Conservation (phyloP, 2,329 filamentous ascomycete species). For the Nigrospora oryzae region DNA sequence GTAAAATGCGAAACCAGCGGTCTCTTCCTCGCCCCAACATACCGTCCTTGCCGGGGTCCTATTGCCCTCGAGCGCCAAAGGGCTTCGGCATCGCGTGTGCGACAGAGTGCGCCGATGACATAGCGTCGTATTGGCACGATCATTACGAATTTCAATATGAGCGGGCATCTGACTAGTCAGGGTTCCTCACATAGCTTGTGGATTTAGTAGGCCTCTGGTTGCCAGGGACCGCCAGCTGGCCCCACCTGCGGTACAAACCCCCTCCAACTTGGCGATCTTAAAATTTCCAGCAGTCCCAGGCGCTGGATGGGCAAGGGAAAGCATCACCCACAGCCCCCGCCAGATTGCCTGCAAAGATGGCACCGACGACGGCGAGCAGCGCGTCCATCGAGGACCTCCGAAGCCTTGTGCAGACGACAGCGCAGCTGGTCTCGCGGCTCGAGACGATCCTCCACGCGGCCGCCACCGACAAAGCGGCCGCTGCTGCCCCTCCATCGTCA, state of each 20-base stretch:
- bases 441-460: constrained; percentile 31
- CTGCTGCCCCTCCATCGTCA: constrained; percentile 8
- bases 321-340: not conserved
- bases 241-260: not conserved
- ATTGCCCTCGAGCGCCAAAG: no score
- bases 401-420: constrained; percentile 25
- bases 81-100: no score
- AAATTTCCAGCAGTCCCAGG: not conserved
- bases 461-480: constrained; percentile 19
- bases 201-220: not conserved
- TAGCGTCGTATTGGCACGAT: no score
- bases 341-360: constrained; percentile 1
- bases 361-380: constrained; percentile 4
- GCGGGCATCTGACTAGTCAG: no score
- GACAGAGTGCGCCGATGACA: no score
- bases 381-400: constrained; percentile 28
- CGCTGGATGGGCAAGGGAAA: not conserved
- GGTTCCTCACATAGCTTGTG: no score
- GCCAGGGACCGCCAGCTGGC: no score
- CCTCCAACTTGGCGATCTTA: not conserved
- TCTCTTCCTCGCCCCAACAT: no score
- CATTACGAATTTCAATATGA: no score
- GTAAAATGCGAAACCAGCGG: no score
- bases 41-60: no score
- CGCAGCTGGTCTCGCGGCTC: constrained; percentile 30